Evolutionary conservation across 345 rosid genomes (phyloP), one percentile per base, ranked within the genome.

Genomic region (Viola odorata): DNA sequence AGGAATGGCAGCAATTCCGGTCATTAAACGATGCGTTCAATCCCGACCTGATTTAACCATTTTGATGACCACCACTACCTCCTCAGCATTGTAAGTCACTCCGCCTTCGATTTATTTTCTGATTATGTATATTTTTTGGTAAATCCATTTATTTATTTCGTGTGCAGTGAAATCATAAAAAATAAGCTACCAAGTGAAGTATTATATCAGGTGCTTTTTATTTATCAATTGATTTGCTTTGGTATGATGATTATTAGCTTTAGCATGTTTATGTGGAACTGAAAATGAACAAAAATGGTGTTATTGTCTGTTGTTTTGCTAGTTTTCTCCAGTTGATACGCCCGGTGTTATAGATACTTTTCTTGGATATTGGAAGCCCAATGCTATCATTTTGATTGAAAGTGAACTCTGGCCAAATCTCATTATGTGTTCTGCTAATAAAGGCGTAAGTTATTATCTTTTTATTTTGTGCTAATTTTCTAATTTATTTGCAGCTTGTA

Each of bases 321-420:
- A 89, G 96, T 87, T 92, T 84, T 84, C 89, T 44, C 98, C 96
- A 41, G 45, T 92, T 1, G 98, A 92, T 74, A 84, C 82, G 13
- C 96, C 98, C 5, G 38, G 72, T 73, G 89, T 91, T 50, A 54
- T 85, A 38, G 83, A 87, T n/a, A 73, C 88, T 61, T 92, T 92
- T 66, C 84, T 87, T 63, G 66, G 65, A 41, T 58, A 84, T 38
- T 92, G 98, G 98, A 85, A 82, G 68, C 96, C 98, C 17, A 80
- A 23, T 69, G 83, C 84, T 17, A 77, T 85, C 69, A 53, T 92
- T 59, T 61, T 89, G 58, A 61, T 92, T 81, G 98, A 92, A 82
- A 87, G 83, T 52, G 98, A 89, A 70, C 73, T 92, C 37, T 92
- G 96, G 96, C 98, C 96, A 42, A 92, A 92, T 70, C 94, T 92